A percentile compares a stretch with the other conserved stretches of the same genome.
Conservation (phyloP, 2,329 filamentous ascomycete genomes). For the Xylaria sp. region DNA sequence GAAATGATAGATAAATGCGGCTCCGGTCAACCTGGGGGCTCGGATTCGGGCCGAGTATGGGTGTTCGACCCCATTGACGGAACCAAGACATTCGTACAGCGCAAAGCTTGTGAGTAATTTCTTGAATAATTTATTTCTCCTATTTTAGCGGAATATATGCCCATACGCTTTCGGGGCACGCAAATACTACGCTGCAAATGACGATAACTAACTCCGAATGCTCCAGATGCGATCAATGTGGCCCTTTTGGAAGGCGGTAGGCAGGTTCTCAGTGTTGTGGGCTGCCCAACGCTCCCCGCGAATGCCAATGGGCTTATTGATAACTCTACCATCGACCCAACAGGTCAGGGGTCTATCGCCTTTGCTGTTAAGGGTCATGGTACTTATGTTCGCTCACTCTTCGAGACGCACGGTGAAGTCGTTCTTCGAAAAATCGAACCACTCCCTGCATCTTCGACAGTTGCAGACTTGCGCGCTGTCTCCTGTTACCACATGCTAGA, state of each 20-base stretch:
- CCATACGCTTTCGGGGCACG: background rate
- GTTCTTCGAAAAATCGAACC: slow-evolving; percentile 49
- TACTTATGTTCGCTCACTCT: slow-evolving; percentile 57
- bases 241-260: slow-evolving; percentile 61
- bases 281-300: slow-evolving; percentile 56
- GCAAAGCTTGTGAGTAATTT: slow-evolving; percentile 55
- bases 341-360: slow-evolving; percentile 59
- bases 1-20: slow-evolving; percentile 64
- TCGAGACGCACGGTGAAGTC: slow-evolving; percentile 39
- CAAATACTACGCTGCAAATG: background rate
- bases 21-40: slow-evolving; percentile 49
- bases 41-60: slow-evolving; percentile 58
- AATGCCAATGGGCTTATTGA: slow-evolving; percentile 53
- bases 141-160: background rate
- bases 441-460: slow-evolving; percentile 42
- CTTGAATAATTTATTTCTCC: background rate
- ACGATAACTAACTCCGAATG: background rate
- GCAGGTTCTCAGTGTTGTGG: slow-evolving; percentile 62
- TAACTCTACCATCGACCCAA: slow-evolving; percentile 57
- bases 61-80: slow-evolving; percentile 71
- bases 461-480: slow-evolving; percentile 54
- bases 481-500: slow-evolving; percentile 59
- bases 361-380: slow-evolving; percentile 61
- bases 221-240: slow-evolving; percentile 62
- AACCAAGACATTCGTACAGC: slow-evolving; percentile 65